phyloP scores from a whole-genome alignment of 2,329 filamentous ascomycete genomes.

The Onygena corvina region DNA sequence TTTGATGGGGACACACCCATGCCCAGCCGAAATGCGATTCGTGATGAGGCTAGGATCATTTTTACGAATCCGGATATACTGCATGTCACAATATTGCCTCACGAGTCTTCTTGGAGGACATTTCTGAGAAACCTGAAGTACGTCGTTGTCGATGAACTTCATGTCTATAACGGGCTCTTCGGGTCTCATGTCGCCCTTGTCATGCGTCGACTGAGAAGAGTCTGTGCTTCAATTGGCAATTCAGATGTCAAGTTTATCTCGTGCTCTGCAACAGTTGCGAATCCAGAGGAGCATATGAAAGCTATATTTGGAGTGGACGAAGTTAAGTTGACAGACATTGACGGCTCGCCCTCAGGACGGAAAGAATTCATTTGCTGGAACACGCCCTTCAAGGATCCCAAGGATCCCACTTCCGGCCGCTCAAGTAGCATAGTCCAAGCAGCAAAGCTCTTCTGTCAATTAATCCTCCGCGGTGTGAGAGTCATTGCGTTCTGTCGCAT shows the following conservation, averaged over 20 bases:
- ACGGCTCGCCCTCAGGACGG: constrained; percentile 80
- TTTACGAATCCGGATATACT: constrained; percentile 99
- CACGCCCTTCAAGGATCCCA: constrained; percentile 82
- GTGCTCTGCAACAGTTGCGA: constrained; percentile 91
- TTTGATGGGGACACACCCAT: constrained; percentile 94
- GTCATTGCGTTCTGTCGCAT: constrained; percentile 89
- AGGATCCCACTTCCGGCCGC: constrained; percentile 73
- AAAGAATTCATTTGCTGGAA: constrained; percentile 99
- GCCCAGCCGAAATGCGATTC: constrained; percentile 61
- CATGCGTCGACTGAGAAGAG: constrained; percentile 74
- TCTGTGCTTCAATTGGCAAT: constrained; percentile 87
- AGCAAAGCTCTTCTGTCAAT: constrained; percentile 79
- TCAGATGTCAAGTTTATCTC: constrained; percentile 77
- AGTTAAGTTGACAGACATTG: constrained; percentile 72
- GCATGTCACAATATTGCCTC: constrained; percentile 82
- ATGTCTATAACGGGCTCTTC: constrained; percentile 92
- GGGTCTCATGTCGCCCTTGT: constrained; percentile 90
- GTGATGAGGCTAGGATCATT: constrained; percentile 81
- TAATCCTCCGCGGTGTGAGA: constrained; percentile 75
- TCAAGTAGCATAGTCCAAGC: constrained; percentile 73
- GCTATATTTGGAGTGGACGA: constrained; percentile 83
- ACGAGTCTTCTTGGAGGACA: constrained; percentile 76
- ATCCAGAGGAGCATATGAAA: constrained; percentile 81
- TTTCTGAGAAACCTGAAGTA: constrained; percentile 84
- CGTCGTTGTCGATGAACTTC: constrained; percentile 83